Evolutionary conservation across 495 filamentous ascomycete genomes (phyloP), one percentile per base, ranked within the genome.

Genomic region (Astrothelium subdiscretum): DNA sequence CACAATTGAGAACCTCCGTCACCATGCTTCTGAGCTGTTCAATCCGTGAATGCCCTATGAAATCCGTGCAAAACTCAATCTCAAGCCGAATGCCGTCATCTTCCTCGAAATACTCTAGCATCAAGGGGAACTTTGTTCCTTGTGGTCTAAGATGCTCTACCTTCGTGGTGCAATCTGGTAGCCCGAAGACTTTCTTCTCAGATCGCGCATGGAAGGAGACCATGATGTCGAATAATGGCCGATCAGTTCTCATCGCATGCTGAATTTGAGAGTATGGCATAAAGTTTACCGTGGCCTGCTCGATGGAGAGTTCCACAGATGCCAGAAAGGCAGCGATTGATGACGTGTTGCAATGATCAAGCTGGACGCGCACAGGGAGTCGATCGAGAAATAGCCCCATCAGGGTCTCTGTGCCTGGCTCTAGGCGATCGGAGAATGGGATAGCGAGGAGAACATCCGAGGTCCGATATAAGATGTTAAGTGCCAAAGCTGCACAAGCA

Each of bases 341-440:
- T 10, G 3, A 18, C n/a, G 43, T 10, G 24, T 29, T n/a, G 8
- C 4, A 10, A 32, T 20, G 12, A 6, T 24, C 51, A 27, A 43
- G 58, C 26, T 5, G 26, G n/a, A 64, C 32, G 1, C 62, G 38
- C 18, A 66, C 62, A 13, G 64, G 60, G 12, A 66, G 26, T 12
- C 64, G 38, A 31, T 66, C 64, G 12, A 66, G 60, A 27, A 66
- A 66, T 10, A 59, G 24, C 8, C 64, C 64, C 8, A 66, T 15
- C 2, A 62, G 59, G 12, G 32, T 48, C 20, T 62, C 32, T 6
- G 60, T 62, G 12, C 60, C 64, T 10, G 54, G 60, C 27, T 62
- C 64, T 11, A 51, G 26, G 4, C 64, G 64, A 58, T 61, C 57
- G 2, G 32, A 57, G 20, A 59, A 42, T 1, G 64, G 57, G 13